A percentile compares a stretch with the other conserved stretches of the same genome.
Evolutionary conservation across 164 flowering plant species (phyloP).

Genomic region (Annona squamosa): DNA sequence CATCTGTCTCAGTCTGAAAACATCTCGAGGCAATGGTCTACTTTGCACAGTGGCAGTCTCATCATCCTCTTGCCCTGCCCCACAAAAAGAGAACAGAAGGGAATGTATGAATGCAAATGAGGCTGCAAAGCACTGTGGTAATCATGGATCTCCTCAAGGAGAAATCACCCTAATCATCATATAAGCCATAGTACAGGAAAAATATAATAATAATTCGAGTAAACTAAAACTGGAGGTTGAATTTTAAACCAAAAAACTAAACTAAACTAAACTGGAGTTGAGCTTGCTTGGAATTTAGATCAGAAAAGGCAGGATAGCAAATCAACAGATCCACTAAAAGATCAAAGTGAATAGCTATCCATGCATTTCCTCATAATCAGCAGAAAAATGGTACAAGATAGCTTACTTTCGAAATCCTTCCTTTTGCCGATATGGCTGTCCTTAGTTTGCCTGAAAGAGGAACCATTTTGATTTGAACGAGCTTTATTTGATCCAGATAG

Average conservation of each 20-base stretch:
- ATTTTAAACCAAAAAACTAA: neutral
- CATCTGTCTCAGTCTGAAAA: constrained; percentile 67
- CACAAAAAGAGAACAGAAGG: neutral
- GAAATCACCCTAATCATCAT: neutral
- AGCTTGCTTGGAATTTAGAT: too few species aligned
- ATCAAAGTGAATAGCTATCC: too few species aligned
- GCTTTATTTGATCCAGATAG: constrained; percentile 57
- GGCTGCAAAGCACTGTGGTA: neutral
- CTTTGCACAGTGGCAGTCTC: constrained; percentile 69
- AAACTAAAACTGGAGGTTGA: neutral
- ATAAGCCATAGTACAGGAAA: neutral
- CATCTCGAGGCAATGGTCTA: constrained; percentile 70
- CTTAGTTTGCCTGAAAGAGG: constrained; percentile 40
- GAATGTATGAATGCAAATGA: too few species aligned
- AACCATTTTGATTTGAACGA: constrained; percentile 35
- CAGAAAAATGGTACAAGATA: neutral
- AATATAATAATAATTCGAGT: neutral
- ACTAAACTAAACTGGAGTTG: neutral
- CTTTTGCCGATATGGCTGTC: constrained; percentile 54
- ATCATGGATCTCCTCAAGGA: neutral
- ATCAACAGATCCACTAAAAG: too few species aligned
- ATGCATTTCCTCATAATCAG: too few species aligned
- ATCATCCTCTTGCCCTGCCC: constrained; percentile 75
- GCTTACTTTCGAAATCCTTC: constrained; percentile 60
- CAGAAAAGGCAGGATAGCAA: too few species aligned